Evolutionary conservation across 75 land plant genomes (phyloP).

Genomic region (Azolla pinnata): DNA sequence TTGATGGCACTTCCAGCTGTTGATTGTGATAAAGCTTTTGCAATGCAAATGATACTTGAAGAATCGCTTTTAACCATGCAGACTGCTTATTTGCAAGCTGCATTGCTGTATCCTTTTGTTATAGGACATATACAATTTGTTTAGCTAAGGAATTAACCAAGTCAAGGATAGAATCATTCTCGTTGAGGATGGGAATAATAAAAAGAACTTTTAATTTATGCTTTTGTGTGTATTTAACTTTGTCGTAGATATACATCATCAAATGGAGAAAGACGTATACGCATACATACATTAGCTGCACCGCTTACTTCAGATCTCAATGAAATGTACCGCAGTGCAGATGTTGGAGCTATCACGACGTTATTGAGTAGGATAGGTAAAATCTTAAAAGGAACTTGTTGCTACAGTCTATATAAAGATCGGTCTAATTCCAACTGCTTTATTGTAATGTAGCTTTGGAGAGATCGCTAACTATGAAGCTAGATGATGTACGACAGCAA

Average conservation of each 20-base stretch:
- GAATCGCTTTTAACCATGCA: slow-evolving; percentile 78
- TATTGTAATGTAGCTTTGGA: slow-evolving; percentile 76
- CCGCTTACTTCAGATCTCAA: slow-evolving; percentile 76
- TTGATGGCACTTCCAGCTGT: slow-evolving; percentile 95
- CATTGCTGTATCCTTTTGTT: slow-evolving; percentile 78
- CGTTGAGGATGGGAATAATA: no score
- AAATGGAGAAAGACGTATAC: slow-evolving; percentile 88
- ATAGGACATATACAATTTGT: no score
- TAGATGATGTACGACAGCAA: slow-evolving; percentile 79
- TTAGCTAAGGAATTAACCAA: no score
- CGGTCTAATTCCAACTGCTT: not conserved
- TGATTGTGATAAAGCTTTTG: slow-evolving; percentile 97
- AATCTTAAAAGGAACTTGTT: slow-evolving; percentile 1
- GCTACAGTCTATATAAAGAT: not conserved
- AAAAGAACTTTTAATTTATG: not conserved
- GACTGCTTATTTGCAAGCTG: slow-evolving; percentile 91
- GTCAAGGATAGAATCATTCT: no score
- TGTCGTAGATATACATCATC: slow-evolving; percentile 70
- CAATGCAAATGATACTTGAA: slow-evolving; percentile 79
- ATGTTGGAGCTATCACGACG: slow-evolving; percentile 70
- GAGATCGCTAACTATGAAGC: slow-evolving; percentile 59
- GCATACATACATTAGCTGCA: slow-evolving; percentile 86
- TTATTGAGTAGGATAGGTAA: slow-evolving; percentile 76
- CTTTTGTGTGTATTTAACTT: not conserved
- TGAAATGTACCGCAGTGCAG: slow-evolving; percentile 88